phyloP scores from a whole-genome alignment of 345 rosid species.

The Heritiera fomes region DNA sequence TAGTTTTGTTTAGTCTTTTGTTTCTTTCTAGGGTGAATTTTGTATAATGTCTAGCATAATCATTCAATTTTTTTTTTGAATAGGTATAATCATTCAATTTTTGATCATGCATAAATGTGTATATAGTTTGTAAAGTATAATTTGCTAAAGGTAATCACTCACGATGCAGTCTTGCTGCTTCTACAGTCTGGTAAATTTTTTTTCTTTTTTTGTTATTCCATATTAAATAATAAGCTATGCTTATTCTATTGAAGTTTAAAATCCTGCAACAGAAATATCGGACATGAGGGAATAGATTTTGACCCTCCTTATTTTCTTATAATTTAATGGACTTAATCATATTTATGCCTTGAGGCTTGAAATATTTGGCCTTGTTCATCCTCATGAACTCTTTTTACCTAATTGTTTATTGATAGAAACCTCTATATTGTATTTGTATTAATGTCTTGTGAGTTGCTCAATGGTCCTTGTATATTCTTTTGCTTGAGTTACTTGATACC shows the following conservation, averaged over 20 bases:
- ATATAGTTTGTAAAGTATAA: too few species aligned
- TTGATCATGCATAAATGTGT: neutral
- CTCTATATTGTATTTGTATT: neutral
- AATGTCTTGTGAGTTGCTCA: neutral
- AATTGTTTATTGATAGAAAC: neutral
- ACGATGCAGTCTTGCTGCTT: too few species aligned
- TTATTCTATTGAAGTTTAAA: neutral
- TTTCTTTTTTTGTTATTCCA: too few species aligned
- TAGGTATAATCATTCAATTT: neutral
- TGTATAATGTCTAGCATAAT: neutral
- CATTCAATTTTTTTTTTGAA: too few species aligned
- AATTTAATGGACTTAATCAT: neutral
- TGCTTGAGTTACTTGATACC: constrained; percentile 1
- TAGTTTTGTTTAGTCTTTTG: neutral
- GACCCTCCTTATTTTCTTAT: neutral
- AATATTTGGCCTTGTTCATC: neutral
- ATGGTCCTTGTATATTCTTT: neutral
- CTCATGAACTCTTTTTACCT: neutral
- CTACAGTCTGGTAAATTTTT: too few species aligned
- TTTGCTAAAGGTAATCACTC: neutral
- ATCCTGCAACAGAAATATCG: too few species aligned
- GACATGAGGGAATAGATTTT: neutral
- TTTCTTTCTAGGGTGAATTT: neutral
- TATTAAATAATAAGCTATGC: neutral
- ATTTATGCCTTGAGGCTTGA: neutral